Evolutionary conservation across 495 filamentous ascomycete genomes (phyloP), one percentile per base, ranked within the genome.

Genomic region (Elasticomyces elasticus): DNA sequence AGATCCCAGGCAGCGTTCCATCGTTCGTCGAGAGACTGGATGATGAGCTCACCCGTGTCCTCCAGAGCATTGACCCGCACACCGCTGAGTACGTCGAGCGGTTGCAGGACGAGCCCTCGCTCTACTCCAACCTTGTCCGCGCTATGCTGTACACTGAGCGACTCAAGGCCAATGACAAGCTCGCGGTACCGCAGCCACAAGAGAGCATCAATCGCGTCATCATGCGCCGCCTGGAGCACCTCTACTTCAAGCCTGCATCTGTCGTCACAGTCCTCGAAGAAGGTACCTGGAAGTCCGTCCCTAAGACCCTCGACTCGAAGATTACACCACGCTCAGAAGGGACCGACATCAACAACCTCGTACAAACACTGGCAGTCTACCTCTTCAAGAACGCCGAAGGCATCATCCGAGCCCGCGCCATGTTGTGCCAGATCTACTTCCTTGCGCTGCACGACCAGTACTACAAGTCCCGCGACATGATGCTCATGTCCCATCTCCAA

Each of bases 401-500:
- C 62, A 95, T 97, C 62, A 86, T 95, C 67, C 84, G 91, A 45
- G 94, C 94, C 54, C 85, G 94, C 54, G 90, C 92, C 17, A 96
- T 97, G 88, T 79, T 98, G 46, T 95, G 87, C 76, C 89, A 97
- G 71, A 90, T 97, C 54, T 98, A 97, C 74, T 95, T 92, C 83
- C 79, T 95, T 49, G 92, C 92, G 30, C 78, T 97, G 42, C 92
- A 98, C 68, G 90, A 97, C 69, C 82, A 95, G 54, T 97, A 96
- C 76, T 97, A 94, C 78, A 85, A 84, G 64, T 86, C 92, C 64
- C 88, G 94, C 62, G 92, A 99, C 69, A 87, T 97, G 82, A 91
- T 97, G 85, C 80, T 99, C 66, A 97, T 97, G 85, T 97, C 94
- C n/a, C 92, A 99, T 72, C 72, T 99, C 64, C 87, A 95, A 65